phyloP scores from a whole-genome alignment of 2,329 filamentous ascomycete species.

The Paraphoma chrysanthemicola region DNA sequence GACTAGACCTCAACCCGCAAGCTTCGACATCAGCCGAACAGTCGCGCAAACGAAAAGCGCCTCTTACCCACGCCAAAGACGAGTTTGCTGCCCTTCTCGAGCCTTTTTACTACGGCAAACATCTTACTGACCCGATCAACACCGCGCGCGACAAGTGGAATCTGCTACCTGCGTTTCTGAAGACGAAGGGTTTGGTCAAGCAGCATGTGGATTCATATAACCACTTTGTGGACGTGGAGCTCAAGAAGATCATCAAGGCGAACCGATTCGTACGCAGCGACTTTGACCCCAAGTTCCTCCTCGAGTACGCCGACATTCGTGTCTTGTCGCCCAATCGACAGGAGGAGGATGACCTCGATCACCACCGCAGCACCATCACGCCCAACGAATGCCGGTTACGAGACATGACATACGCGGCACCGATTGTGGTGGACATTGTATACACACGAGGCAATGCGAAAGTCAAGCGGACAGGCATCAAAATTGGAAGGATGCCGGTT shows the following conservation, averaged over 20 bases:
- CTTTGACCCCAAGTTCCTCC: slow-evolving; percentile 89
- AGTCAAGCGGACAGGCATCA: slow-evolving; percentile 75
- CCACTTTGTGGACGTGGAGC: slow-evolving; percentile 94
- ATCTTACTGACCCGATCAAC: slow-evolving; percentile 72
- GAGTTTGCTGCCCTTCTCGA: slow-evolving; percentile 70
- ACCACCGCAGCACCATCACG: slow-evolving; percentile 66
- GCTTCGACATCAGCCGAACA: slow-evolving; percentile 31
- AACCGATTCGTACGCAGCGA: slow-evolving; percentile 90
- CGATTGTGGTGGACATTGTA: slow-evolving; percentile 89
- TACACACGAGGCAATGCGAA: slow-evolving; percentile 83
- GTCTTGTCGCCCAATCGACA: slow-evolving; percentile 81
- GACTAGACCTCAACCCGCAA: slow-evolving; percentile 22
- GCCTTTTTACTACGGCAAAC: slow-evolving; percentile 74
- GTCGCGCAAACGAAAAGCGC: slow-evolving; percentile 36
- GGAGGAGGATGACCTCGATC: slow-evolving; percentile 71
- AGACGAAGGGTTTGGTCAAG: slow-evolving; percentile 95
- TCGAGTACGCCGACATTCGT: slow-evolving; percentile 89
- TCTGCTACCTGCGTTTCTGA: slow-evolving; percentile 93
- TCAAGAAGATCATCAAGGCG: slow-evolving; percentile 94
- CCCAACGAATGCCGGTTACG: slow-evolving; percentile 96
- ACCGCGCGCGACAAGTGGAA: slow-evolving; percentile 93
- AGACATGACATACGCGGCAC: slow-evolving; percentile 97
- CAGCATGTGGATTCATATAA: slow-evolving; percentile 99
- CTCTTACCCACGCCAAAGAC: slow-evolving; percentile 47
- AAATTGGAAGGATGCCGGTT: slow-evolving; percentile 89